Percentiles rank a stretch among this genome's conserved stretches.
phyloP scores from a whole-genome alignment of 192 early-diverging fungal genomes.

The Linnemannia hyalina region DNA sequence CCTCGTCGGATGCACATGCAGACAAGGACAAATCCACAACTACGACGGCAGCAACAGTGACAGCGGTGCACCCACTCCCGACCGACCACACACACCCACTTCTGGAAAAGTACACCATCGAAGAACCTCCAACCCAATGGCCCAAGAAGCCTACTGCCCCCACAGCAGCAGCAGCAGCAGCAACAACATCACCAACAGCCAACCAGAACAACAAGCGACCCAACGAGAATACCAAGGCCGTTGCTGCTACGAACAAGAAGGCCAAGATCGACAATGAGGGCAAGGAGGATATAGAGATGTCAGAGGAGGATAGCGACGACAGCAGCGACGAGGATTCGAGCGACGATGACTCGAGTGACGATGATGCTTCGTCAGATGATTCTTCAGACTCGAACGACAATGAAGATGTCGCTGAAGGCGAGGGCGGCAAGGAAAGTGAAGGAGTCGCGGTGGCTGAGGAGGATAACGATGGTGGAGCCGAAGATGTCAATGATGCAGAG shows the following conservation, averaged over 20 bases:
- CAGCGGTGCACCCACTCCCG: not conserved
- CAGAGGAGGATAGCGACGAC: not conserved
- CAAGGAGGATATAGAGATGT: constrained; percentile 4
- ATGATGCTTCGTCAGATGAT: constrained; percentile 21
- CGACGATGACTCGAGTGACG: constrained; percentile 17
- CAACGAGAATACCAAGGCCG: not conserved
- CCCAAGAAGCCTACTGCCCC: constrained; percentile 9
- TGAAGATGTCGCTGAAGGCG: constrained; percentile 6
- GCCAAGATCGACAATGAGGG: constrained; percentile 1
- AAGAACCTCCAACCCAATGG: constrained; percentile 27
- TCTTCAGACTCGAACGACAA: constrained; percentile 4
- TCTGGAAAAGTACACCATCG: constrained; percentile 36
- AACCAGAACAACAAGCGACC: not conserved
- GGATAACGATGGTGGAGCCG: not conserved
- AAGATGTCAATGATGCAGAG: not conserved
- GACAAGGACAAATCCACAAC: not conserved
- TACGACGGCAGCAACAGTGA: not conserved
- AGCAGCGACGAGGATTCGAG: constrained; percentile 17
- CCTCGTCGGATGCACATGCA: not conserved
- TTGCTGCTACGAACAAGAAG: not conserved
- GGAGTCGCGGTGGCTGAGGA: not conserved
- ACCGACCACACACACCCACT: constrained; percentile 6
- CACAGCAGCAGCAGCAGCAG: not conserved
- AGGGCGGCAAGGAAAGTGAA: not conserved
- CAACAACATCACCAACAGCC: not conserved